Evolutionary conservation across 768 basidiomycete species (phyloP).

Genomic region (Porphyrellus cyaneotinctus): DNA sequence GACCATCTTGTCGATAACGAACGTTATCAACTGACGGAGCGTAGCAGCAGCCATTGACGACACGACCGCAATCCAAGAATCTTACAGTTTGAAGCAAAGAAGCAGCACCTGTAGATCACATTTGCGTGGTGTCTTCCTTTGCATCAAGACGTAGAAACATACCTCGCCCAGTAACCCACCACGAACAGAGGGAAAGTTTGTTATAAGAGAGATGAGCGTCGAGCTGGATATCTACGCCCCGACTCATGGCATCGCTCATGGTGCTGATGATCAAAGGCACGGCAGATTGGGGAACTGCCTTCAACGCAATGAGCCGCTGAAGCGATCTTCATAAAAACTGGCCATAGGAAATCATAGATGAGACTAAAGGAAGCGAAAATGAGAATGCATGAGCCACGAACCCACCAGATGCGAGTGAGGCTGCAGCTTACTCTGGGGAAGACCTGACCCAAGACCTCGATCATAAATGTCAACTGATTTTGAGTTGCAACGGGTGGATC

Average conservation of each 20-base stretch:
- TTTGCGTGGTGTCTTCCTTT: background rate
- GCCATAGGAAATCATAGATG: constrained; percentile 67
- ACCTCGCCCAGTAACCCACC: constrained; percentile 80
- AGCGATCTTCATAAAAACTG: constrained; percentile 91
- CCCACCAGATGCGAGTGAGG: constrained; percentile 67
- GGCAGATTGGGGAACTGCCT: constrained; percentile 76
- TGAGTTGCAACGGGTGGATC: constrained; percentile 80
- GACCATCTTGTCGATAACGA: constrained; percentile 92
- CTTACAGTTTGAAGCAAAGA: constrained; percentile 94
- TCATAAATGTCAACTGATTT: constrained; percentile 70
- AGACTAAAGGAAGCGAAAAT: constrained; percentile 2
- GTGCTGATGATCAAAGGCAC: constrained; percentile 79
- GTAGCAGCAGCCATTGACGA: constrained; percentile 97
- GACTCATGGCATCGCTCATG: constrained; percentile 85
- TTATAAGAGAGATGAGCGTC: constrained; percentile 86
- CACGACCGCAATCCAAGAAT: constrained; percentile 92
- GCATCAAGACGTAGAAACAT: constrained; percentile 26
- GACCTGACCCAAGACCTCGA: constrained; percentile 80
- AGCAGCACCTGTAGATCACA: constrained; percentile 65
- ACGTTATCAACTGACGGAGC: constrained; percentile 93
- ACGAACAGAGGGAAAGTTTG: constrained; percentile 80
- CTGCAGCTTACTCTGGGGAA: constrained; percentile 77
- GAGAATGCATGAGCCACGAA: constrained; percentile 22
- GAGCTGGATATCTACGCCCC: constrained; percentile 96
- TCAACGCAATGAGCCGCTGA: constrained; percentile 83